Conservation (phyloP, 139 green algal genomes). For the Tetradesmus obliquus region DNA sequence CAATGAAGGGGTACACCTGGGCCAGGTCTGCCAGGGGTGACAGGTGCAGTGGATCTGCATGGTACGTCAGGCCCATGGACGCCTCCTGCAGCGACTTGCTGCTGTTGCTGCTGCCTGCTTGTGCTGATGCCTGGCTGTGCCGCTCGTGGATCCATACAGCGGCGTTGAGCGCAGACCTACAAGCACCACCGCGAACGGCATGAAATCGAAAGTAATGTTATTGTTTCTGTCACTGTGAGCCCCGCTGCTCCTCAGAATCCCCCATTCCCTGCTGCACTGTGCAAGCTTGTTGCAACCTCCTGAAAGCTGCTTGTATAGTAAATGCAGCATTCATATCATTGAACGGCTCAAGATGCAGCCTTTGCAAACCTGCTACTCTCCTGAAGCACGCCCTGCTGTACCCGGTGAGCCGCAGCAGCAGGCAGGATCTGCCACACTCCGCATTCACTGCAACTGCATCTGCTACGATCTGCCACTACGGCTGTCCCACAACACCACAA, state of each 20-base stretch:
- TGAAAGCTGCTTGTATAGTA: too few species aligned
- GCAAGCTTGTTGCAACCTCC: too few species aligned
- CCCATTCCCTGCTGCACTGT: not conserved
- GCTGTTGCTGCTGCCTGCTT: not conserved
- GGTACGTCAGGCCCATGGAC: not conserved
- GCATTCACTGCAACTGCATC: too few species aligned
- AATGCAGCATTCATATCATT: too few species aligned
- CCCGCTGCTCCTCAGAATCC: not conserved
- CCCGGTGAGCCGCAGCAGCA: not conserved
- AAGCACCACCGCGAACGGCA: not conserved
- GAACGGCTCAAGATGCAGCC: too few species aligned
- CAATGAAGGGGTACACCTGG: conserved; percentile 57
- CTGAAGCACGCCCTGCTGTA: not conserved
- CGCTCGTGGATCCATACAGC: not conserved
- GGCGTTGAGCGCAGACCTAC: not conserved
- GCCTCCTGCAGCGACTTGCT: not conserved
- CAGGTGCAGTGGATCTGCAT: conserved; percentile 55
- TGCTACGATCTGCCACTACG: too few species aligned
- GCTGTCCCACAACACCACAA: too few species aligned
- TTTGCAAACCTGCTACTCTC: not conserved
- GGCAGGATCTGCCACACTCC: too few species aligned
- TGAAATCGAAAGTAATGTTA: not conserved
- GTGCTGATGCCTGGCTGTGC: not conserved
- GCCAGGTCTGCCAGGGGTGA: conserved; percentile 55
- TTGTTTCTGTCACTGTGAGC: not conserved